phyloP scores from a whole-genome alignment of 148 eudicot species.

The Suaeda aralocaspica region DNA sequence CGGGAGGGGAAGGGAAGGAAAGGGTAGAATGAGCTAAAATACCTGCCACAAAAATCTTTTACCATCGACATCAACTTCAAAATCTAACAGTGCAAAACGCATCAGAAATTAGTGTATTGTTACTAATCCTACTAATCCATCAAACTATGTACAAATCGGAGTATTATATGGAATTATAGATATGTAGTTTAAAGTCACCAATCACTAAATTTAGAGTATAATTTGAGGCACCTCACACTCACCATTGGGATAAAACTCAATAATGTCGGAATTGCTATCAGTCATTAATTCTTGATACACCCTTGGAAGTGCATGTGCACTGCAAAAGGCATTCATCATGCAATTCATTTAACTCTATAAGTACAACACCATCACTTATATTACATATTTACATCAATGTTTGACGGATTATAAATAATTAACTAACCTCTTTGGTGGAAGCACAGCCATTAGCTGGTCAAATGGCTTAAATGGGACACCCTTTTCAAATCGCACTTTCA shows the following conservation, averaged over 20 bases:
- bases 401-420: too few species aligned
- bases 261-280: slow-evolving; percentile 32
- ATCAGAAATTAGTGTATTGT: not conserved
- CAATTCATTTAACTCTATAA: too few species aligned
- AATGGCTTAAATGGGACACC: slow-evolving; percentile 53
- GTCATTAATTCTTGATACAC: slow-evolving; percentile 41
- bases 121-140: not conserved
- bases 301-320: slow-evolving; percentile 55
- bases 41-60: slow-evolving; percentile 66
- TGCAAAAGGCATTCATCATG: too few species aligned
- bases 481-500: slow-evolving; percentile 35
- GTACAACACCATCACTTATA: too few species aligned
- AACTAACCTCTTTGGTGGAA: slow-evolving; percentile 59
- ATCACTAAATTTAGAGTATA: not conserved
- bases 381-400: too few species aligned
- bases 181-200: not conserved
- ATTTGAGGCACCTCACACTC: slow-evolving; percentile 28
- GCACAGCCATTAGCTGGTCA: slow-evolving; percentile 61
- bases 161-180: too few species aligned
- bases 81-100: slow-evolving; percentile 31
- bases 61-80: slow-evolving; percentile 55
- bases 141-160: too few species aligned
- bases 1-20: not conserved
- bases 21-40: not conserved
- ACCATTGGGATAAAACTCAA: slow-evolving; percentile 51